Percentiles rank a stretch among this genome's conserved stretches.
Evolutionary conservation across 768 basidiomycete genomes (phyloP).

Genomic region (Daedaleopsis nitida): DNA sequence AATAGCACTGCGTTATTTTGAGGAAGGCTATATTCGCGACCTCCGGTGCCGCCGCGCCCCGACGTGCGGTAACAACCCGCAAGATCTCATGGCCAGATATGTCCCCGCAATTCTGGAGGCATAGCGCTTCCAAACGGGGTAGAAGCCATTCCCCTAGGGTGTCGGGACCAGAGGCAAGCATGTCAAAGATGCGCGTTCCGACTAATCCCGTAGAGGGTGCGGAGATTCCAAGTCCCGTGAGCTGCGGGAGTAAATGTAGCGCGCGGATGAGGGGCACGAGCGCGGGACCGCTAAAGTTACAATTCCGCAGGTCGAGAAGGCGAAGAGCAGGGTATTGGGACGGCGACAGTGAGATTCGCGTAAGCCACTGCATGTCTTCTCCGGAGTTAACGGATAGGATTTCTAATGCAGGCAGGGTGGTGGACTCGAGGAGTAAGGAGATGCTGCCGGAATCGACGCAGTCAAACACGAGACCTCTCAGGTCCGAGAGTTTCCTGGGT

Average conservation of each 20-base stretch:
- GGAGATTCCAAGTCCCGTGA: conserved; percentile 32
- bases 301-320: conserved; percentile 33
- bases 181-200: conserved; percentile 32
- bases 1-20: conserved; percentile 30
- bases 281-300: conserved; percentile 32
- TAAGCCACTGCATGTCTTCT: conserved; percentile 34
- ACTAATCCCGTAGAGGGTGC: conserved; percentile 27
- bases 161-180: conserved; percentile 26
- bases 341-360: conserved; percentile 23
- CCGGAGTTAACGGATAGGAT: conserved; percentile 30
- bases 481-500: conserved; percentile 21
- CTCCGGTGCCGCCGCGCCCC: conserved; percentile 15
- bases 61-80: conserved; percentile 27
- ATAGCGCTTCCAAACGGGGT: conserved; percentile 31
- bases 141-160: conserved; percentile 27
- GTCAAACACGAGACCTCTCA: conserved; percentile 25
- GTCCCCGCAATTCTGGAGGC: conserved; percentile 31
- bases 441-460: conserved; percentile 32
- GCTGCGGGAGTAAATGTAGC: conserved; percentile 30
- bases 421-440: conserved; percentile 33
- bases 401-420: conserved; percentile 24
- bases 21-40: conserved; percentile 28
- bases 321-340: conserved; percentile 27
- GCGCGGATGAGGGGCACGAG: conserved; percentile 33
- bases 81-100: conserved; percentile 34